Conservation (phyloP, 345 rosid species). For the Barbarea vulgaris region DNA sequence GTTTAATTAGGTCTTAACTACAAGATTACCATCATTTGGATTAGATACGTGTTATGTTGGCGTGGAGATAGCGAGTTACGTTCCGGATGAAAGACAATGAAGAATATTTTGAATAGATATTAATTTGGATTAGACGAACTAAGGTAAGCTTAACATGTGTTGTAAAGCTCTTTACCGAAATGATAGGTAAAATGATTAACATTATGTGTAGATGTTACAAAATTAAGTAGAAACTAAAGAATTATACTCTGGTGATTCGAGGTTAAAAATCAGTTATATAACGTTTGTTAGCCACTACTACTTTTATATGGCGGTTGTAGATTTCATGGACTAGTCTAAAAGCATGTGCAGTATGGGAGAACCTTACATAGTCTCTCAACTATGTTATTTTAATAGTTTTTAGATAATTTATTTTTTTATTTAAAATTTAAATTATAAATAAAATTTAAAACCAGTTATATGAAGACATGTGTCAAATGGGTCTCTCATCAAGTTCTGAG, state of each 20-base stretch:
- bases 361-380: no score
- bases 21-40: not conserved
- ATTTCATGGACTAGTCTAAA: not conserved
- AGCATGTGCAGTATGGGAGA: no score
- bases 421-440: no score
- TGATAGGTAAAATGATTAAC: not conserved
- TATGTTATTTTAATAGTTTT: no score
- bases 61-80: not conserved
- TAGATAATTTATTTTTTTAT: no score
- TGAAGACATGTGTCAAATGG: no score
- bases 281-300: not conserved
- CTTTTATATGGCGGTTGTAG: not conserved
- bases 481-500: no score
- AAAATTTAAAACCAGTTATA: no score
- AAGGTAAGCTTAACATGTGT: not conserved
- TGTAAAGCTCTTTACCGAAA: not conserved
- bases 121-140: not conserved
- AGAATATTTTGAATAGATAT: no score
- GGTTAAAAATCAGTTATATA: not conserved
- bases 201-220: not conserved
- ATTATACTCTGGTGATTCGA: not conserved
- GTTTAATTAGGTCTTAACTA: not conserved
- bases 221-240: not conserved
- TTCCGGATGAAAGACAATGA: not conserved
- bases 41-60: not conserved